Evolutionary conservation across 768 basidiomycete genomes (phyloP), one percentile per base, ranked within the genome.

Genomic region (Lactarius evosmus): DNA sequence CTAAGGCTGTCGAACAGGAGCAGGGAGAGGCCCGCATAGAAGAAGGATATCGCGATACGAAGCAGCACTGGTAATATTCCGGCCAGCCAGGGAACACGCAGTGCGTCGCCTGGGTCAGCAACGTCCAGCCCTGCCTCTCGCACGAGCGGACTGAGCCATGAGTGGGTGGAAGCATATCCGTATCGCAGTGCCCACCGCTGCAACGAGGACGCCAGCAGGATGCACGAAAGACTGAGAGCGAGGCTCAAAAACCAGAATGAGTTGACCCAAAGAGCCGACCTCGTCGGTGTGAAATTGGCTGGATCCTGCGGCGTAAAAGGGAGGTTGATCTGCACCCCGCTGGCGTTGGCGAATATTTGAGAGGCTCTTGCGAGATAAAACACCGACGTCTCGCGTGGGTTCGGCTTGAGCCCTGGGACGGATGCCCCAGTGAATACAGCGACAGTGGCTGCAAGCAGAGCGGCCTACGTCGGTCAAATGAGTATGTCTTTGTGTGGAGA

Each of bases 221-320:
- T 64, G 0, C 53, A 59, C 2, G 58, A 49, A 52, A 64, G 34
- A 34, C 58, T 55, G 63, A 64, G 29, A 9, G 52, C 53, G 16
- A 64, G 46, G 53, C 63, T 64, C 58, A 64, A 25, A 19, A 64
- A 59, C 63, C 63, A 64, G 36, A 46, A 16, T 32, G 58, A 59
- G 44, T 64, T 64, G 44, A 64, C 44, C 53, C 41, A 19, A 25
- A 64, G 11, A 36, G 25, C 52, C 16, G 52, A 46, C 4, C 0
- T 60, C 22, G 58, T 25, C 16, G 63, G 63, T 0, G n/a, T 4
- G 5, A 64, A 64, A 0, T 55, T 19, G 52, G 58, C 19, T 1
- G 63, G 63, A 38, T 64, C 58, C 41, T 19, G 33, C 55, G 29
- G 14, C 52, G 11, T n/a, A 29, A 29, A 60, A 7, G 34, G 12